Conservation (phyloP, 108 stramenopile genomes). For the Skeletonema menzelii region DNA sequence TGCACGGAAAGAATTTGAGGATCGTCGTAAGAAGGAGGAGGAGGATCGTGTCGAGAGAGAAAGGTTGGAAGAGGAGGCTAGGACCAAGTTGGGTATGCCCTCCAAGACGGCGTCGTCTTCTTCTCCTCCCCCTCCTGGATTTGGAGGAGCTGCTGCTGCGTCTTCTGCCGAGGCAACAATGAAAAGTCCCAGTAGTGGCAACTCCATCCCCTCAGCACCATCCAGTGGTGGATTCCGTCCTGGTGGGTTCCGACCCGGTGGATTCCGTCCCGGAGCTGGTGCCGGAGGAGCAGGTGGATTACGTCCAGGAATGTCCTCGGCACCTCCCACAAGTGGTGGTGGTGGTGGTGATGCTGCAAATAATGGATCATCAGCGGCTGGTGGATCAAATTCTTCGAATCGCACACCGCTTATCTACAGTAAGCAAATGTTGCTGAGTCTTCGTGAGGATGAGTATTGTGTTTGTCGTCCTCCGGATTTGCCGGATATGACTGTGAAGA, state of each 20-base stretch:
- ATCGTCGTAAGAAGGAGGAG: constrained; percentile 23
- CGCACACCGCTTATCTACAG: constrained; percentile 38
- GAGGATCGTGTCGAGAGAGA: constrained; percentile 26
- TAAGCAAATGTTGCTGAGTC: constrained; percentile 42
- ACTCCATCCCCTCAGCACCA: background rate
- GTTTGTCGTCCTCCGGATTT: constrained; percentile 32
- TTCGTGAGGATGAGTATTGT: constrained; percentile 35
- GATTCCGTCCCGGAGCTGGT: background rate
- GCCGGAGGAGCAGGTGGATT: constrained; percentile 9
- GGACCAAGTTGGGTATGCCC: constrained; percentile 11
- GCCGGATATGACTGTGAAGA: constrained; percentile 31
- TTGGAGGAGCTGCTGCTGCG: background rate
- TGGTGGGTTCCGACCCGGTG: constrained; percentile 32
- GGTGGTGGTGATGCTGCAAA: background rate
- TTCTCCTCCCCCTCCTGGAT: background rate
- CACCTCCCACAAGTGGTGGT: background rate
- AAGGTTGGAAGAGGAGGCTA: constrained; percentile 30
- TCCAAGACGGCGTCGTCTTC: background rate
- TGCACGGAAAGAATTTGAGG: constrained; percentile 35
- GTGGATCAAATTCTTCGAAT: background rate
- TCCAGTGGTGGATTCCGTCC: constrained; percentile 29
- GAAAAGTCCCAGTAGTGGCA: background rate
- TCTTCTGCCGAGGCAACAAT: background rate
- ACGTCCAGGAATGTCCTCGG: constrained; percentile 31
- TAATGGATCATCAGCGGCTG: background rate